Evolutionary conservation across 805 yeast species (phyloP).

Genomic region (Candida sithepensis): DNA sequence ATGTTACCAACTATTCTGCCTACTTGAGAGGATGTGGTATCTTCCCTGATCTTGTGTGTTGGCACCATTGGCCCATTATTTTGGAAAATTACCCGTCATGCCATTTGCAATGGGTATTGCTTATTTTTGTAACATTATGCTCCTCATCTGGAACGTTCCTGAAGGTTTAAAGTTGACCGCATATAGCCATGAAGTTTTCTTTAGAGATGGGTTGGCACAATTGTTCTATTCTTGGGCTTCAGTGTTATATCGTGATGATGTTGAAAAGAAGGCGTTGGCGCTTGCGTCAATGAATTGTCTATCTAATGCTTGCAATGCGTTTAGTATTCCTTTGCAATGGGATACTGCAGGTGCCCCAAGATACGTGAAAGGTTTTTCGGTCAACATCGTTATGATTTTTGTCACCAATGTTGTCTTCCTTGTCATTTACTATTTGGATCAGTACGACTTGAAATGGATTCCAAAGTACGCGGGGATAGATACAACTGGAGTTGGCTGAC

Average conservation of each 20-base stretch:
- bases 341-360: slow-evolving; percentile 12
- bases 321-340: slow-evolving; percentile 21
- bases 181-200: slow-evolving; percentile 2
- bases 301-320: slow-evolving; percentile 18
- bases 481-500: slow-evolving; percentile 1
- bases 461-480: slow-evolving; percentile 18
- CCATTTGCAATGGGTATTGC: slow-evolving; percentile 4
- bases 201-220: slow-evolving; percentile 17
- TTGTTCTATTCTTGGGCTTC: slow-evolving; percentile 19
- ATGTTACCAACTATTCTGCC: slow-evolving; percentile 18
- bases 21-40: slow-evolving; percentile 17
- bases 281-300: slow-evolving; percentile 14
- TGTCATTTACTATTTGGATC: slow-evolving; percentile 12
- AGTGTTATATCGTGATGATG: slow-evolving; percentile 17
- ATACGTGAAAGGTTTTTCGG: slow-evolving; percentile 15
- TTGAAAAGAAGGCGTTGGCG: slow-evolving; percentile 21
- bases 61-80: slow-evolving; percentile 39
- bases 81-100: slow-evolving; percentile 20
- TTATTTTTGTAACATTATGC: slow-evolving; percentile 11
- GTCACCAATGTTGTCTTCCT: slow-evolving; percentile 10
- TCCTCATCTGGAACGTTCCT: slow-evolving; percentile 48
- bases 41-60: slow-evolving; percentile 21
- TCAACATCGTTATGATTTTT: slow-evolving; percentile 11
- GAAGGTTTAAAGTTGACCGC: slow-evolving; percentile 38
- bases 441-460: slow-evolving; percentile 12